These are phyloP conservation scores for Prunus padus DNA, from an alignment of 306 rosid species.

Conservation along the genomic window DNA sequence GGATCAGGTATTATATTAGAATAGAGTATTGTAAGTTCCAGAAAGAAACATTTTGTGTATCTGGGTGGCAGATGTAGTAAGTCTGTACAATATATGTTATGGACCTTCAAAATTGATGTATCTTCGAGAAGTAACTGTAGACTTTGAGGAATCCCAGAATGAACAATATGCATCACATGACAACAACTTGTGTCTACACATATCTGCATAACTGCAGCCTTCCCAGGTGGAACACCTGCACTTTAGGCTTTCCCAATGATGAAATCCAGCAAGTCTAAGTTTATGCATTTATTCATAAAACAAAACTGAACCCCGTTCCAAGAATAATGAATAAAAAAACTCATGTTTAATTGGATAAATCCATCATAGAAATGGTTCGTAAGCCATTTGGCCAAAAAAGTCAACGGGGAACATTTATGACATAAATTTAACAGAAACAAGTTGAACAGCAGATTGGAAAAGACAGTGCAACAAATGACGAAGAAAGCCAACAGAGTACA, in stretches of 20 bases:
- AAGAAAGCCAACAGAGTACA: not conserved
- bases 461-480: not conserved
- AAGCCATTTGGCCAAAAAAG: not conserved
- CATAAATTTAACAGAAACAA: not conserved
- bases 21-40: not conserved
- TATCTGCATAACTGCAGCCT: conserved; percentile 89
- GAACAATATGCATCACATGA: conserved; percentile 79
- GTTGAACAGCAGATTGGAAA: not conserved
- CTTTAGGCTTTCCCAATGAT: conserved; percentile 6
- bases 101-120: conserved; percentile 64
- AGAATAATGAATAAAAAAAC: not conserved
- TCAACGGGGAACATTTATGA: not conserved
- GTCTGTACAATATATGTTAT: conserved; percentile 6
- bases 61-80: conserved; percentile 1
- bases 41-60: not conserved
- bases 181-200: conserved; percentile 55
- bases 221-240: conserved; percentile 77
- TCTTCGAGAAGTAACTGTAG: conserved; percentile 71
- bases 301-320: not conserved
- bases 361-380: not conserved
- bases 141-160: conserved; percentile 77
- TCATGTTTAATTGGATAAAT: not conserved
- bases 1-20: conserved; percentile 17
- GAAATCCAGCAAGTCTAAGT: conserved; percentile 19
- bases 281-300: not conserved